Base-by-base conservation (phyloP, 2,329 filamentous ascomycete genomes). In the Cordyceps sp. region DNA sequence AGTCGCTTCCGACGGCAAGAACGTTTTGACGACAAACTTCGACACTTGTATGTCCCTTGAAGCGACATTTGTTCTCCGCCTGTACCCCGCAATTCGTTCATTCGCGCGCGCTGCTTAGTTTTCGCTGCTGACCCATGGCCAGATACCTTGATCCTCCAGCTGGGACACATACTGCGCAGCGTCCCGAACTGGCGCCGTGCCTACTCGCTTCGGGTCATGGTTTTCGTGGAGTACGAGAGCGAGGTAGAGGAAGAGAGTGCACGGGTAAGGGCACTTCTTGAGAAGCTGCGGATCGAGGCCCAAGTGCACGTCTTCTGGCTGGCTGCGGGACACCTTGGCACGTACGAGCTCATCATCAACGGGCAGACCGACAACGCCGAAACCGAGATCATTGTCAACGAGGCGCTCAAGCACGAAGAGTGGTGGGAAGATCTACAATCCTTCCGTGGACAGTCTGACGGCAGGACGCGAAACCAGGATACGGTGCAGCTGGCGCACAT, bases 171-270 rank as follows among this genome's bases (percentile, higher is more conserved):
- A 36, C 54, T 93, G 2, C 72, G 78, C 39, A 90, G 80, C 2
- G 82, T 90, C 0, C 77, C 78, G 3, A 73, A 77, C 1, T 93
- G 83, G 82, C 81, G 78, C 44, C 72, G 69, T 32, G 67, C 65
- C 0, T 90, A 81, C 49, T 66, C 61, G 26, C 55, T 92, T 7
- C 74, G 84, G 25, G 79, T 93, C 4, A 71, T 79, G 33, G 83
- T 92, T 0, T 93, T 93, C 49, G 84, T 93, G 15, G 84, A 93
- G 46, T 92, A 92, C 42, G 82, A 90, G 48, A 73, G 64, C 18
- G 84, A 93, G 42, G 76, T 93, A 1, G 71, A 78, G 25, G 80
- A 92, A 51, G 84, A 93, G 51, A 62, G 71, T 23, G 69, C 66
- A 2, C 64, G 83, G 35, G 77, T 92, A 13, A 71, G 71, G 36